A percentile compares a stretch with the other conserved stretches of the same genome.
These are phyloP conservation scores for Starmerella riodocensis DNA, from an alignment of 805 yeast species.

Conservation along the genomic window DNA sequence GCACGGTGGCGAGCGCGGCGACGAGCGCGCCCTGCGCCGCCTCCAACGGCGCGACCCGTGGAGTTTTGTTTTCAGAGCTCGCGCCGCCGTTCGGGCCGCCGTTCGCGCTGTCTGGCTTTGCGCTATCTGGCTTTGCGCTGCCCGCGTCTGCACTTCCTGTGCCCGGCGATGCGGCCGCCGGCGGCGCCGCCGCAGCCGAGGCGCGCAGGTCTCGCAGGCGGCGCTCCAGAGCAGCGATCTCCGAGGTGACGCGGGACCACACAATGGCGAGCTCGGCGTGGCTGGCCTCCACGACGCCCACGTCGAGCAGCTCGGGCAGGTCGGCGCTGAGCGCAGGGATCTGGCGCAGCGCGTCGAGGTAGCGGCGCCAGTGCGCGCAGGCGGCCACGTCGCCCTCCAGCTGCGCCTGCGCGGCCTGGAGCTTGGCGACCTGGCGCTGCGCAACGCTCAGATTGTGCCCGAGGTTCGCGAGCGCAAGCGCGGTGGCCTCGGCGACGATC, in stretches of 20 bases:
- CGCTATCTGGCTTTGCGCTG: too few species aligned
- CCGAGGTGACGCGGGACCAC: conserved; percentile 4
- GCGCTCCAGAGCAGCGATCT: not conserved
- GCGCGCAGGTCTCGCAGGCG: not conserved
- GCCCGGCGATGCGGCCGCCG: too few species aligned
- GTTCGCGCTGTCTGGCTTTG: too few species aligned
- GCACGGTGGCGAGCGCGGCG: conserved; percentile 15
- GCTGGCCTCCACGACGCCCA: conserved; percentile 1
- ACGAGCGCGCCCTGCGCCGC: conserved; percentile 7
- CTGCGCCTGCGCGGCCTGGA: not conserved
- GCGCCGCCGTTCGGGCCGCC: too few species aligned
- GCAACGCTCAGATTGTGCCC: conserved; percentile 4
- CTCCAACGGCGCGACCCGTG: not conserved
- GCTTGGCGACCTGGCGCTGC: conserved; percentile 2
- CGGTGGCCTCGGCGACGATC: conserved; percentile 3
- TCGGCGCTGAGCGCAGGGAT: conserved; percentile 10
- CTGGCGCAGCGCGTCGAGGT: conserved; percentile 10
- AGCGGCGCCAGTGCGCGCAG: conserved; percentile 17
- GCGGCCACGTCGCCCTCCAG: conserved; percentile 14
- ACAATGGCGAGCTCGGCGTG: not conserved
- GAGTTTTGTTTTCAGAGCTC: not conserved
- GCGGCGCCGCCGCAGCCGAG: not conserved
- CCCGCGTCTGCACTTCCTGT: too few species aligned
- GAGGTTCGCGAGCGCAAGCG: conserved; percentile 2
- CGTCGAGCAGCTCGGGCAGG: conserved; percentile 9